Percentiles rank a stretch among this genome's conserved stretches.
phyloP scores from a whole-genome alignment of 2,329 filamentous ascomycete genomes.

The Sclerotinia borealis region DNA sequence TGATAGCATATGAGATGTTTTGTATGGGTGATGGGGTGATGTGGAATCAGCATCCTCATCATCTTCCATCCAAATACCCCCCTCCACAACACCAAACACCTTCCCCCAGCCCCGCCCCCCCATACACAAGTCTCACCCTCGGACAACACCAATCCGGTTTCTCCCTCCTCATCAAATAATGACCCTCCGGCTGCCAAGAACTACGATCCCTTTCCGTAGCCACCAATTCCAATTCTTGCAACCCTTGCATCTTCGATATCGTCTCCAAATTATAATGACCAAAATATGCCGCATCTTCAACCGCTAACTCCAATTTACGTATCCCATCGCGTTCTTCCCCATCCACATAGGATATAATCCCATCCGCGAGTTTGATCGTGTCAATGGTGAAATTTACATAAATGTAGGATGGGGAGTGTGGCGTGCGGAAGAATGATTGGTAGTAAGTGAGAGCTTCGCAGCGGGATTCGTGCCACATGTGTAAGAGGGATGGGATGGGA shows the following conservation, averaged over 20 bases:
- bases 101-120: conserved; percentile 17
- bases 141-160: conserved; percentile 27
- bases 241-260: conserved; percentile 21
- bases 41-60: too few species aligned
- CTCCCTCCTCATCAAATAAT: conserved; percentile 12
- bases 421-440: conserved; percentile 14
- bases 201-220: not conserved
- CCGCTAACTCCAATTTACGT: conserved; percentile 20
- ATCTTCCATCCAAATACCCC: conserved; percentile 13
- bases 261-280: conserved; percentile 26
- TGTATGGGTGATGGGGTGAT: too few species aligned
- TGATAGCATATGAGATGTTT: too few species aligned
- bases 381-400: conserved; percentile 24
- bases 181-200: conserved; percentile 10
- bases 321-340: conserved; percentile 16
- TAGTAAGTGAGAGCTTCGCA: conserved; percentile 23
- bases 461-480: conserved; percentile 30
- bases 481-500: conserved; percentile 27
- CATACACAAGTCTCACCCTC: conserved; percentile 19
- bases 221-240: conserved; percentile 22
- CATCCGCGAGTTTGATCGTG: conserved; percentile 19
- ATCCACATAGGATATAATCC: conserved; percentile 20
- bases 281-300: conserved; percentile 26
- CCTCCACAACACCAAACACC: conserved; percentile 16
- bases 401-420: conserved; percentile 13